Evolutionary conservation across 306 rosid species (phyloP).

Genomic region (Hippophae rhamnoides): DNA sequence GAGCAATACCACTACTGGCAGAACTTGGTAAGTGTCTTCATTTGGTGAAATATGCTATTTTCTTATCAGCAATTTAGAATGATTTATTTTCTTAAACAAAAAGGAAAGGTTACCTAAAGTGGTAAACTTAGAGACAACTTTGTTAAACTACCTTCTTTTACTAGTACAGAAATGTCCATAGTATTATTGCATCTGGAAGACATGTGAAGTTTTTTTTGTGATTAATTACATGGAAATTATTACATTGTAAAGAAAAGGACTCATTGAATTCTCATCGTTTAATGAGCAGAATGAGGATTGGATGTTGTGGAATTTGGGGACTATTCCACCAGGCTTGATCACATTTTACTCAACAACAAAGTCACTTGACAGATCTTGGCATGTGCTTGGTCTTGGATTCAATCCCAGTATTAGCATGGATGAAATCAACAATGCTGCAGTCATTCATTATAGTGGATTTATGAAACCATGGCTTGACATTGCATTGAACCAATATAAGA

Average conservation of each 20-base stretch:
- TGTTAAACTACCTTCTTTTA: no score
- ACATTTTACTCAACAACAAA: constrained; percentile 83
- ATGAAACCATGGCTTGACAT: constrained; percentile 99
- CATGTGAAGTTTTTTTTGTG: no score
- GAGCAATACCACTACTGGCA: constrained; percentile 89
- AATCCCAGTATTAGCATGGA: constrained; percentile 98
- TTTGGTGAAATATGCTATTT: background rate
- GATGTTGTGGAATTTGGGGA: constrained; percentile 59
- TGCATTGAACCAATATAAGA: constrained; percentile 93
- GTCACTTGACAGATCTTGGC: constrained; percentile 97
- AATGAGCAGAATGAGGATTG: constrained; percentile 63
- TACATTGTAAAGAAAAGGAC: background rate
- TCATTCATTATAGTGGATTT: constrained; percentile 92
- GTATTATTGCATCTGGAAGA: no score
- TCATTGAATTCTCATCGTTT: constrained; percentile 10
- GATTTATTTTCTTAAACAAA: background rate
- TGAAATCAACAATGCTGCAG: constrained; percentile 87
- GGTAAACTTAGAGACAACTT: no score
- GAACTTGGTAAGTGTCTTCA: constrained; percentile 49
- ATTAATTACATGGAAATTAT: no score
- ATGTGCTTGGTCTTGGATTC: constrained; percentile 91
- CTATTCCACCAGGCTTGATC: constrained; percentile 73
- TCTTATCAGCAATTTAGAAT: background rate
- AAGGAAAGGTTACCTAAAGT: no score
- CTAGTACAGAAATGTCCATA: no score